phyloP scores from a whole-genome alignment of 768 basidiomycete genomes.

The Cubamyces lactineus region DNA sequence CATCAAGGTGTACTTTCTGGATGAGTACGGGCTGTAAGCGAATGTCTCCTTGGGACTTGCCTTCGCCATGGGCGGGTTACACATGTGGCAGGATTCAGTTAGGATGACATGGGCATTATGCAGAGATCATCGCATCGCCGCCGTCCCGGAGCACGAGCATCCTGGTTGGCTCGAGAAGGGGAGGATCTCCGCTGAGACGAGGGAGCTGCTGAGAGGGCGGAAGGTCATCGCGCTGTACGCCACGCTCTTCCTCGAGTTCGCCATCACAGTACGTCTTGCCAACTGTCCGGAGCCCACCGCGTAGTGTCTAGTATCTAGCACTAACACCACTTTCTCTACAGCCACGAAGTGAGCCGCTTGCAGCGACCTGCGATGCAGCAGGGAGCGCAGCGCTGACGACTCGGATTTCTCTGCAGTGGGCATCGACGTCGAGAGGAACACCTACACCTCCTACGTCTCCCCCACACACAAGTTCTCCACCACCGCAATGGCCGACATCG shows the following conservation, averaged over 20 bases:
- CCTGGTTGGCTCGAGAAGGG: conserved; percentile 17
- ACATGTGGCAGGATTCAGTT: no score
- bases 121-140: conserved; percentile 26
- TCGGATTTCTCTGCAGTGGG: conserved; percentile 26
- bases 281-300: background rate
- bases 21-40: conserved; percentile 28
- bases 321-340: background rate
- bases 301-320: no score
- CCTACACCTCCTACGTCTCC: conserved; percentile 27
- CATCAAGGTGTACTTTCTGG: conserved; percentile 27
- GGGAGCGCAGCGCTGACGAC: background rate
- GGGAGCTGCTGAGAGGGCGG: conserved; percentile 10
- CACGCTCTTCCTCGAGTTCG: conserved; percentile 19
- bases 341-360: background rate
- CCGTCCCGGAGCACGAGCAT: conserved; percentile 24
- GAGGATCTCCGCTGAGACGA: conserved; percentile 8
- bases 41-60: background rate
- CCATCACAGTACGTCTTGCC: conserved; percentile 2
- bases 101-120: background rate
- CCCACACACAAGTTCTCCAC: conserved; percentile 10
- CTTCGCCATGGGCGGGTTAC: no score
- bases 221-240: conserved; percentile 22
- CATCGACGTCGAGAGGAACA: conserved; percentile 25
- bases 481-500: conserved; percentile 28
- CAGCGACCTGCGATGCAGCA: background rate